phyloP scores from a whole-genome alignment of 148 eudicot species.

The Camellia japonica region DNA sequence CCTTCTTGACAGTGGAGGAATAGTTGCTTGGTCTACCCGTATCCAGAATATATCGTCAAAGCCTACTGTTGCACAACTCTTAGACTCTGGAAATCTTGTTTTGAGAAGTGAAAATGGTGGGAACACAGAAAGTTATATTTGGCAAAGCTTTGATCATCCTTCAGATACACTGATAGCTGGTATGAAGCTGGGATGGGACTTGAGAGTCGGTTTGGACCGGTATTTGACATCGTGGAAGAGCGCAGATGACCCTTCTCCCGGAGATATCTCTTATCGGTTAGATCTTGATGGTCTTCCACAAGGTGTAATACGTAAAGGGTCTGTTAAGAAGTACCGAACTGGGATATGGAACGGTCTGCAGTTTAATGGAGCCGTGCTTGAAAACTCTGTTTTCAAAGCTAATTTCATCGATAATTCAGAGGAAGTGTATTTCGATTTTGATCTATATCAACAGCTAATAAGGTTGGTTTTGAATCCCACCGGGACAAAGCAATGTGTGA shows the following conservation, averaged over 20 bases:
- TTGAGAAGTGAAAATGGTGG: background rate
- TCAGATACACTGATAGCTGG: conserved; percentile 11
- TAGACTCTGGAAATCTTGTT: conserved; percentile 16
- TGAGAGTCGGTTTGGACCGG: background rate
- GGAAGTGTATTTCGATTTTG: conserved; percentile 9
- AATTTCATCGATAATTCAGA: background rate
- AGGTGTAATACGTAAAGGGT: background rate
- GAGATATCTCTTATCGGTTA: no score
- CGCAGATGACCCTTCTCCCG: no score
- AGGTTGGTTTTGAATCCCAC: background rate
- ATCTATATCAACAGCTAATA: background rate
- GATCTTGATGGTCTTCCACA: no score
- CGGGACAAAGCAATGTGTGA: background rate
- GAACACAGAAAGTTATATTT: no score
- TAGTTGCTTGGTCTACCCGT: conserved; percentile 2
- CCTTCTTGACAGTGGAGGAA: background rate
- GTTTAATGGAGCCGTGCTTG: background rate
- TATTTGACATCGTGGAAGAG: no score
- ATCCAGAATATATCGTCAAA: background rate
- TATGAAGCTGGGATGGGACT: conserved; percentile 26
- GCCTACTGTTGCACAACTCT: conserved; percentile 7
- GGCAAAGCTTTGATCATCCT: background rate
- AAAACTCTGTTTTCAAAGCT: background rate
- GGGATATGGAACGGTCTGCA: conserved; percentile 8
- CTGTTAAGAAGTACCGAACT: conserved; percentile 15